Evolutionary conservation across 73 alveolate species (phyloP), one percentile per base, ranked within the genome.

Genomic region (Paraurostyla sp.): DNA sequence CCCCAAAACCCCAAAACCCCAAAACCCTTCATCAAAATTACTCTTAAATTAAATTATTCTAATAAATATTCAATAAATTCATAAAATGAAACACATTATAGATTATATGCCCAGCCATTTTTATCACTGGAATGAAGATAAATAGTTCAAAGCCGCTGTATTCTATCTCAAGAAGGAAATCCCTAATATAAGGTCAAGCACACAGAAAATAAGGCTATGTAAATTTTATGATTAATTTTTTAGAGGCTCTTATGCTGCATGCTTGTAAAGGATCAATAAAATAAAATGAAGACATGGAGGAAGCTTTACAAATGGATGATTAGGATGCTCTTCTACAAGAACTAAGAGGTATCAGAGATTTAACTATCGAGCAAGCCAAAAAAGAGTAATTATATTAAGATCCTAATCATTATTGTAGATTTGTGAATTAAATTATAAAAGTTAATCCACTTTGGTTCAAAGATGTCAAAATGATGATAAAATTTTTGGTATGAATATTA

Each of bases 41-140:
- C n/a, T n/a, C n/a, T n/a, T n/a, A n/a, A n/a, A n/a, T n/a, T n/a
- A n/a, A n/a, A n/a, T n/a, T n/a, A n/a, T n/a, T n/a, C n/a, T n/a
- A n/a, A n/a, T n/a, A n/a, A n/a, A n/a, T n/a, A n/a, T n/a, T n/a
- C n/a, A n/a, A n/a, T n/a, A n/a, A n/a, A n/a, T n/a, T n/a, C n/a
- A n/a, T n/a, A n/a, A n/a, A n/a, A n/a, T n/a, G n/a, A n/a, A n/a
- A n/a, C n/a, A n/a, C n/a, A n/a, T n/a, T n/a, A n/a, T n/a, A n/a
- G 82, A 65, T 35, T 65, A 65, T 22, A 65, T 65, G 82, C 82
- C 82, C 1, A 65, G 46, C 25, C 41, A 65, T 38, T 65, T 65
- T 58, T 38, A 65, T 23, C 82, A 65, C 36, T 65, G 82, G 82
- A 65, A 65, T 38, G 82, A 65, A 65, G 46, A 25, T 22, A 65